Base-by-base conservation (phyloP, 768 basidiomycete genomes). In the Termitomyces heimii region DNA sequence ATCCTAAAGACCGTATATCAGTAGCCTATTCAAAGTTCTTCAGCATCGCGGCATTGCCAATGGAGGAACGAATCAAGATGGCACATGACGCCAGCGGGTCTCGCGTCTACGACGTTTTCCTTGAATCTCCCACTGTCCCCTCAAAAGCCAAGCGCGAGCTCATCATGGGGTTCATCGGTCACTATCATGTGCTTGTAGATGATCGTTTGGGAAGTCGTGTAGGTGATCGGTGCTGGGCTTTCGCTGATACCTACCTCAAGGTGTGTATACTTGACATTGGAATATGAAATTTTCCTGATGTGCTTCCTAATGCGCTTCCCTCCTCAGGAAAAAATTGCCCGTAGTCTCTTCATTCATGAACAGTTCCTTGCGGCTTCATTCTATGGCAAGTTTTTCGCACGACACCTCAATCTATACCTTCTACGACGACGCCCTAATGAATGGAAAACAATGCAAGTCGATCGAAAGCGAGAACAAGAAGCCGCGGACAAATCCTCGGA, bases 151-250 rank as follows among this genome's bases (percentile, higher is more conserved):
- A 89, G 60, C 82, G 90, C 9, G 75, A 79, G 60, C 80, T 96
- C 49, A 81, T 97, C 45, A 74, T 86, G 67, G 77, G 80, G 5
- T 84, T 96, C 65, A 80, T 94, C 39, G 91, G 87, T 6, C 81
- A 87, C 58, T 97, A 87, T 71, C 86, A 88, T 66, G 67, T 74
- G 31, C 83, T 99, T 34, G 90, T 89, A 5, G 89, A 95, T 67
- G 93, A 98, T 68, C 84, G 89, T 45, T 84, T 97, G 60, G 97
- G 97, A 45, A 92, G 91, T 64, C 80, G 93, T 47, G 85, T 98
- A 0, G 91, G 83, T 5, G 96, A 95, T 65, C 84, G 88, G n/a
- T 91, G 89, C 62, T 98, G 94, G 93, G 83, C 80, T 1, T 84
- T 82, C 60, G 86, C 90, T n/a, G 97, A 99, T 72, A 87, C 92